phyloP scores from a whole-genome alignment of 495 filamentous ascomycete genomes.

The Aspergillus taichungensis region DNA sequence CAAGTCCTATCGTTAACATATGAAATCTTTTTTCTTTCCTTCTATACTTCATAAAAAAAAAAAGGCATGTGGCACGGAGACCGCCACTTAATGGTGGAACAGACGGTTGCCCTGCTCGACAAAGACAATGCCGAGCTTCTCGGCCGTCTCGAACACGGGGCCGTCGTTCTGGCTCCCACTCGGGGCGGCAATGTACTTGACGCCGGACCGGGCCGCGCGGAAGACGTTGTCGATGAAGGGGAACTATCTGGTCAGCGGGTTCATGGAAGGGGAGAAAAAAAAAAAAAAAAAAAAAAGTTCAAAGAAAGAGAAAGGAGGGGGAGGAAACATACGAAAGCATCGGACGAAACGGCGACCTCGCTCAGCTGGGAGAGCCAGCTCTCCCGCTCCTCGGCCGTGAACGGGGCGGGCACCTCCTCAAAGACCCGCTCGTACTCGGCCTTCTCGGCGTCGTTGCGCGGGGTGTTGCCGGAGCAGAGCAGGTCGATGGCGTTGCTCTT shows the following conservation, averaged over 20 bases:
- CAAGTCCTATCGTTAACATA: background rate
- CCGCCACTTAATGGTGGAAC: slow-evolving; percentile 67
- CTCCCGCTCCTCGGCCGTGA: slow-evolving; percentile 75
- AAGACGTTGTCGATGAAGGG: slow-evolving; percentile 98
- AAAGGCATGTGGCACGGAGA: background rate
- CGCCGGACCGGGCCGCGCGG: slow-evolving; percentile 77
- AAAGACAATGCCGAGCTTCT: slow-evolving; percentile 85
- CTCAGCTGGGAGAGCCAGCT: slow-evolving; percentile 73
- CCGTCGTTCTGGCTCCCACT: slow-evolving; percentile 88
- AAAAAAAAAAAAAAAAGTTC: background rate
- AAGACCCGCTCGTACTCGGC: slow-evolving; percentile 82
- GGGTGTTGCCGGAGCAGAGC: slow-evolving; percentile 80
- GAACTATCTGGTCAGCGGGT: slow-evolving; percentile 48
- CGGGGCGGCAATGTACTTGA: slow-evolving; percentile 91
- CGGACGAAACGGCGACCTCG: slow-evolving; percentile 79
- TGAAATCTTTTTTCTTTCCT: slow-evolving; percentile 1
- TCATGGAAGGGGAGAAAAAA: slow-evolving; percentile 1
- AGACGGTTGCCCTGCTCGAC: slow-evolving; percentile 80
- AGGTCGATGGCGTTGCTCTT: slow-evolving; percentile 98
- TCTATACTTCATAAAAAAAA: background rate
- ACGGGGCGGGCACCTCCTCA: slow-evolving; percentile 77
- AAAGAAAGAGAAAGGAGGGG: background rate
- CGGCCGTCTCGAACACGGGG: slow-evolving; percentile 82
- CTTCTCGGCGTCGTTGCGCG: slow-evolving; percentile 66
- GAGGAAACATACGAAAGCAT: slow-evolving; percentile 75